Evolutionary conservation across 2,329 filamentous ascomycete species (phyloP).

Genomic region (Thermoascus crustaceus): DNA sequence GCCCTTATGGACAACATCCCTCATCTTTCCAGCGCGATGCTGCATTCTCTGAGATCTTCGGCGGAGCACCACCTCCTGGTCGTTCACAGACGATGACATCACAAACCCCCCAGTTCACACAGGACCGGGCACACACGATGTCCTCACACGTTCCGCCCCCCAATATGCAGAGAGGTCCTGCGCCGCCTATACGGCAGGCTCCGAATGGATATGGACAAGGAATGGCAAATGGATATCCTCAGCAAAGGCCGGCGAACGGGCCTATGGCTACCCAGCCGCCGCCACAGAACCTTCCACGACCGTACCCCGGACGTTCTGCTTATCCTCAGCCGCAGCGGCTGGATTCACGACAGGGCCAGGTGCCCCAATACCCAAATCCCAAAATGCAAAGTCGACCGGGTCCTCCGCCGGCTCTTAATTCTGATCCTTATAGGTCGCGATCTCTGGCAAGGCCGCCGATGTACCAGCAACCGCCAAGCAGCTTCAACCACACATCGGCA

Average conservation of each 20-base stretch:
- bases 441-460: conserved; percentile 63
- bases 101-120: conserved; percentile 54
- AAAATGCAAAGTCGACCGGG: conserved; percentile 50
- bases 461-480: conserved; percentile 56
- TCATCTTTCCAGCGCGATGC: conserved; percentile 70
- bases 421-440: conserved; percentile 83
- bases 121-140: conserved; percentile 74
- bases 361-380: conserved; percentile 51
- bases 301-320: conserved; percentile 57
- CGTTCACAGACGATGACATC: conserved; percentile 95
- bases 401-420: conserved; percentile 66
- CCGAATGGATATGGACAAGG: conserved; percentile 35
- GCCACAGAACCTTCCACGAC: conserved; percentile 53
- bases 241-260: conserved; percentile 19
- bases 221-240: conserved; percentile 18
- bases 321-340: conserved; percentile 66
- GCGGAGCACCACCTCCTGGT: conserved; percentile 72
- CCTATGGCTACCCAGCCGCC: conserved; percentile 40
- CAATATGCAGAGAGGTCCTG: conserved; percentile 35
- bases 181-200: conserved; percentile 37
- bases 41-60: conserved; percentile 94
- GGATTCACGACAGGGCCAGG: conserved; percentile 49
- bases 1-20: conserved; percentile 45
- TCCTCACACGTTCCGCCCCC: conserved; percentile 44
- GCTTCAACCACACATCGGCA: conserved; percentile 59